Evolutionary conservation across 1,284 basidiomycete genomes (phyloP), one percentile per base, ranked within the genome.

Genomic region (Rhodotorula glutinis): DNA sequence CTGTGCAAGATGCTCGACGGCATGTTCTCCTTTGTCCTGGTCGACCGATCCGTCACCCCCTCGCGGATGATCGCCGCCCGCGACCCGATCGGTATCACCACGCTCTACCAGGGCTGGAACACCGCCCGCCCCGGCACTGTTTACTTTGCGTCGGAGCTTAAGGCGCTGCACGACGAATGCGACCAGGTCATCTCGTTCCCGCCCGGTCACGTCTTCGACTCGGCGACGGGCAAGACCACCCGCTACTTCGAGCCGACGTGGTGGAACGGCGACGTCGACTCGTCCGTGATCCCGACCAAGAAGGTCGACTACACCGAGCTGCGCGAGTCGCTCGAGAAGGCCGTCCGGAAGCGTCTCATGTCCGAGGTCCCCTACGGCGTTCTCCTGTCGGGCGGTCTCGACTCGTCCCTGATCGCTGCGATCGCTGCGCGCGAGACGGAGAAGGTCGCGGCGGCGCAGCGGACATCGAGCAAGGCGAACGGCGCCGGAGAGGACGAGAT

Each of bases 341-440:
- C 96, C 17, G 96, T 98, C 53, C 86, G 88, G 76, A 99, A 98
- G 81, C 85, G 96, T 63, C 82, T 99, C 64, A 99, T 99, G 96
- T 92, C 91, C 62, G 96, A 99, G 80, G 96, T 98, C 3, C 96
- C 96, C 17, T 99, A 97, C 76, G 96, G 96, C 74, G 96, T 99
- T 17, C 84, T 98, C 51, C 85, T 99, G 62, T 92, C 90, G 68
- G 96, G 96, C 66, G 96, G 96, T 59, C 82, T 99, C 65, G 96
- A 99, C 79, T 94, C 91, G 77, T 94, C 91, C 77, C 82, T 99
- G 78, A 98, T 98, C 74, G 96, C 96, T 23, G 84, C 93, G 33
- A 94, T 99, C 75, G 96, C 96, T n/a, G 88, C 92, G 5, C 83
- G 95, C 68, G 95, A 98, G 81, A 98, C 95, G 17, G 92, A 97